Conservation (phyloP, 1,284 basidiomycete species). For the Fomes fomentarius region DNA sequence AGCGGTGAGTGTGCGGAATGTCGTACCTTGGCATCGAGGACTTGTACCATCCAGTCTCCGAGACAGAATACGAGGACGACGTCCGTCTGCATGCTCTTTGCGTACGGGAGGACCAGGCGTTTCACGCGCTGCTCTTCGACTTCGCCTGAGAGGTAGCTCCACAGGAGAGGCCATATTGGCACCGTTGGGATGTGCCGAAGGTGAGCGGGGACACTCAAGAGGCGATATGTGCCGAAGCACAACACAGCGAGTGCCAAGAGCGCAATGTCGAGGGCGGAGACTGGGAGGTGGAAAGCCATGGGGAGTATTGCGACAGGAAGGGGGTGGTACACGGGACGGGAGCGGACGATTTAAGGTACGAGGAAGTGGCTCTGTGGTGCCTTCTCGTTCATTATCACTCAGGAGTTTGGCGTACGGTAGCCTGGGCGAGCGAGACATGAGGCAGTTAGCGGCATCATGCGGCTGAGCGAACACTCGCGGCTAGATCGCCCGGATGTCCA, state of each 20-base stretch:
- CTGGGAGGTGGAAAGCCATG: background rate
- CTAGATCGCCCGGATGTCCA: background rate
- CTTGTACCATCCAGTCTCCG: slow-evolving; percentile 31
- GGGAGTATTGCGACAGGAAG: background rate
- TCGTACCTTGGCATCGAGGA: slow-evolving; percentile 27
- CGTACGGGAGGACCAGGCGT: slow-evolving; percentile 28
- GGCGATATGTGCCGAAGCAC: slow-evolving; percentile 6
- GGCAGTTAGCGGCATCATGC: background rate
- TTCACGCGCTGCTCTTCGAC: slow-evolving; percentile 26
- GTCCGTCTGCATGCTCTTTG: slow-evolving; percentile 16
- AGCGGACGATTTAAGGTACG: background rate
- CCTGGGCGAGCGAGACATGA: background rate
- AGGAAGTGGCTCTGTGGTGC: background rate
- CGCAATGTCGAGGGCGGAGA: slow-evolving; percentile 6
- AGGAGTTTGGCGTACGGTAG: background rate
- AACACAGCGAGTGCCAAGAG: slow-evolving; percentile 3
- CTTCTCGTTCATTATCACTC: too few relatives aligned
- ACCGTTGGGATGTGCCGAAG: slow-evolving; percentile 29
- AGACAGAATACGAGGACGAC: slow-evolving; percentile 28
- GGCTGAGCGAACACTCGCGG: background rate
- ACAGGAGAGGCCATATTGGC: slow-evolving; percentile 23
- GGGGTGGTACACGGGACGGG: background rate
- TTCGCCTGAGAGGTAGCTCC: slow-evolving; percentile 27
- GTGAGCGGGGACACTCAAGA: slow-evolving; percentile 17
- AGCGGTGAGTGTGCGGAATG: background rate